These are phyloP conservation scores for Echinochloa phyllopogon DNA, from an alignment of 176 grass and related monocot genomes.

Conservation along the genomic window DNA sequence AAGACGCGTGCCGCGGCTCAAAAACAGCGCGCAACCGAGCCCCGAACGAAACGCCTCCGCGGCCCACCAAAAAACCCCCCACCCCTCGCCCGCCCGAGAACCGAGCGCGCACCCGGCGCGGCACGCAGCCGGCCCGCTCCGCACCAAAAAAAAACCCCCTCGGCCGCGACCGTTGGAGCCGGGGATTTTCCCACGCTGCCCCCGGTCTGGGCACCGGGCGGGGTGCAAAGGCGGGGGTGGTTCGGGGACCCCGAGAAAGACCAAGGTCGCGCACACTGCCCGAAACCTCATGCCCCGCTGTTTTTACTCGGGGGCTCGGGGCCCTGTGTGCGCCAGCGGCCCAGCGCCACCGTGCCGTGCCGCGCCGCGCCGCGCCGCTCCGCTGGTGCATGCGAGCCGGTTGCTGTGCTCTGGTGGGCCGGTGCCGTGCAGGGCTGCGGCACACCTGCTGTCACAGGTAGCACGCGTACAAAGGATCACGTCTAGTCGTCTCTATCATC, in stretches of 20 bases:
- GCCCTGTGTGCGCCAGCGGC: background rate
- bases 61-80: background rate
- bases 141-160: background rate
- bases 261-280: constrained; percentile 32
- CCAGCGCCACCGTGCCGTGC: no score
- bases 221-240: constrained; percentile 1
- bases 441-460: constrained; percentile 22
- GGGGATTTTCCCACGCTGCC: constrained; percentile 18
- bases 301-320: constrained; percentile 24
- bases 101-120: background rate
- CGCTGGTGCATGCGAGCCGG: background rate
- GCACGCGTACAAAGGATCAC: constrained; percentile 37
- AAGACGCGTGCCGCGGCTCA: background rate
- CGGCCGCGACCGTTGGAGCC: constrained; percentile 24
- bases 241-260: constrained; percentile 15
- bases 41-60: background rate
- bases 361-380: background rate
- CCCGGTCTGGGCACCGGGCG: background rate
- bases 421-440: background rate
- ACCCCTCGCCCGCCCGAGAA: background rate
- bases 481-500: background rate
- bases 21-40: background rate
- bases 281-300: constrained; percentile 31
- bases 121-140: background rate
- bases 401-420: background rate